Percentiles rank a stretch among this genome's conserved stretches.
Conservation (phyloP, 2,329 filamentous ascomycete species). For the Sarocladiaceae sp. region DNA sequence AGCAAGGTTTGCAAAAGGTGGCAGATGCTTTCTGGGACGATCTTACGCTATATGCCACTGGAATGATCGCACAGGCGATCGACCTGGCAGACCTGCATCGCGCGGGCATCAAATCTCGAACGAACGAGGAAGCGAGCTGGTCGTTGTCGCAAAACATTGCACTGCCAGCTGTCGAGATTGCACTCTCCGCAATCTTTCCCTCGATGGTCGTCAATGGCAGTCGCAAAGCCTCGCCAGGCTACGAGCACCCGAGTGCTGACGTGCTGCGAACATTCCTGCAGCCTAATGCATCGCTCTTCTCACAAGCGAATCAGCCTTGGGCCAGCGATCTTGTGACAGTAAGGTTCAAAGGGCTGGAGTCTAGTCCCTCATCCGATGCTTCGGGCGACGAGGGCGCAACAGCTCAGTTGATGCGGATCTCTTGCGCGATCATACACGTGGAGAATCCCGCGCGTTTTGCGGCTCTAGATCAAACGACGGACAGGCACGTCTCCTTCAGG, state of each 20-base stretch:
- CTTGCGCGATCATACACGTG: conserved; percentile 50
- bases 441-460: conserved; percentile 47
- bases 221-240: neutral
- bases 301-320: conserved; percentile 38
- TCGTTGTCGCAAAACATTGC: conserved; percentile 28
- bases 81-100: conserved; percentile 42
- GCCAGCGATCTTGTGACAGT: conserved; percentile 53
- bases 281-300: neutral
- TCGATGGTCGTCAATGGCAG: conserved; percentile 21
- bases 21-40: conserved; percentile 46
- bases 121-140: conserved; percentile 17
- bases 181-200: conserved; percentile 40
- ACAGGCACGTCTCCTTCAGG: conserved; percentile 58
- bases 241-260: neutral
- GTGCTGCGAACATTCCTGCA: neutral
- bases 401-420: conserved; percentile 30
- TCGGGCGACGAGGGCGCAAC: conserved; percentile 1
- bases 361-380: no score
- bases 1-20: conserved; percentile 35
- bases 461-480: conserved; percentile 47
- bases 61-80: conserved; percentile 44
- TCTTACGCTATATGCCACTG: conserved; percentile 42
- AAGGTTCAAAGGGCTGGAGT: conserved; percentile 42
- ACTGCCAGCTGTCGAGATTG: conserved; percentile 42
- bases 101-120: conserved; percentile 34